phyloP scores from a whole-genome alignment of 2,329 filamentous ascomycete genomes.

The Xylaria sp. region DNA sequence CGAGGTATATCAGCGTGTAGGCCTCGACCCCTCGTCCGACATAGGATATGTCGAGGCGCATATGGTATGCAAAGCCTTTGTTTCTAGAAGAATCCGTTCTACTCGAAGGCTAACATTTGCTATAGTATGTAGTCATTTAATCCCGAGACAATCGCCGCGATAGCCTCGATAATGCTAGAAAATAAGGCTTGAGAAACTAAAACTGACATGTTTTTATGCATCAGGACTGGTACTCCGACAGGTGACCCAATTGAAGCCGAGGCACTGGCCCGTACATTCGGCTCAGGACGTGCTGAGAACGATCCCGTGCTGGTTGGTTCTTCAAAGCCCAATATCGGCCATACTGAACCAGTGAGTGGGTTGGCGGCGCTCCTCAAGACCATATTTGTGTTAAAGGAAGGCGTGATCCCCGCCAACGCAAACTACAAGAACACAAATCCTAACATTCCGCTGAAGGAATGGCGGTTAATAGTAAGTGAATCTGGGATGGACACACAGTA shows the following conservation, averaged over 20 bases:
- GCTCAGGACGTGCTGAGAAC: neutral
- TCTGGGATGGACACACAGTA: no score
- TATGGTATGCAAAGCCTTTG: constrained; percentile 36
- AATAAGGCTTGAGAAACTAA: no score
- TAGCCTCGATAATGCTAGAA: no score
- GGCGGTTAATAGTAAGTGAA: no score
- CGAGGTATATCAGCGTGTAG: constrained; percentile 39
- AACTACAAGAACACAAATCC: constrained; percentile 35
- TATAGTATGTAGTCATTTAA: no score
- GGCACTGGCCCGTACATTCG: constrained; percentile 3
- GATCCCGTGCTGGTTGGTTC: constrained; percentile 34
- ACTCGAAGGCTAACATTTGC: no score
- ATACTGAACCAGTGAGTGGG: constrained; percentile 41
- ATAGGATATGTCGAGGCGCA: constrained; percentile 45
- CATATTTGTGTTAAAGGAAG: constrained; percentile 30
- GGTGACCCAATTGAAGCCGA: constrained; percentile 33
- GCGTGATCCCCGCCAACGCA: constrained; percentile 33
- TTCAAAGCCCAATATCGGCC: constrained; percentile 42
- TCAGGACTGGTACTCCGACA: no score
- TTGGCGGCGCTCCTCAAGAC: constrained; percentile 41
- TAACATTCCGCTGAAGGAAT: constrained; percentile 30
- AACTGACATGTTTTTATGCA: no score
- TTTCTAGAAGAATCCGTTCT: no score
- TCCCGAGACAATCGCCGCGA: no score
- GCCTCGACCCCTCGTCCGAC: constrained; percentile 31